Percentiles rank a stretch among this genome's conserved stretches.
Evolutionary conservation across 108 stramenopile genomes (phyloP).

Genomic region (Cylindrotheca fusiformis): DNA sequence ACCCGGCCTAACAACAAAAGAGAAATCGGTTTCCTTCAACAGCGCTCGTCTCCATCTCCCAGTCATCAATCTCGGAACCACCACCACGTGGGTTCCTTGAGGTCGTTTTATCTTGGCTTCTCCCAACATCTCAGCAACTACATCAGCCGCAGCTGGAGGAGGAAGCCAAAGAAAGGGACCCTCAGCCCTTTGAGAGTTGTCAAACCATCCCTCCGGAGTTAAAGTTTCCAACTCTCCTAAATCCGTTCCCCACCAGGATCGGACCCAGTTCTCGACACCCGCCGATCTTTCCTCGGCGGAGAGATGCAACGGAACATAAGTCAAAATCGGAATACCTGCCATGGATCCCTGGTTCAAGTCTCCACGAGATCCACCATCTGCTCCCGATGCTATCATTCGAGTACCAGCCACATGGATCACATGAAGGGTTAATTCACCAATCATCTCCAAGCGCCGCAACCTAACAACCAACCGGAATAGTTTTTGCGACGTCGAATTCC

Average conservation of each 20-base stretch:
- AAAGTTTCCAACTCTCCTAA: neutral
- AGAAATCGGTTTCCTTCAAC: slow-evolving; percentile 21
- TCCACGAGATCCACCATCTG: no score
- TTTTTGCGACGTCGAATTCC: slow-evolving; percentile 25
- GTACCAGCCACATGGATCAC: slow-evolving; percentile 32
- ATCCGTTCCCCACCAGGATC: neutral
- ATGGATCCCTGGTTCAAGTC: no score
- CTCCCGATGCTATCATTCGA: no score
- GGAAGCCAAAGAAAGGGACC: slow-evolving; percentile 28
- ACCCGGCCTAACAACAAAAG: slow-evolving; percentile 13
- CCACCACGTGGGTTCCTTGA: slow-evolving; percentile 20
- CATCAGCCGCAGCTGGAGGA: slow-evolving; percentile 30
- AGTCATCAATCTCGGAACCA: slow-evolving; percentile 45
- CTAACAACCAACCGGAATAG: slow-evolving; percentile 32
- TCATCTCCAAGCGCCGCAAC: slow-evolving; percentile 25
- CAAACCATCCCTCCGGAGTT: slow-evolving; percentile 15
- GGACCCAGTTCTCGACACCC: slow-evolving; percentile 8
- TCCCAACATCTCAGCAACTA: slow-evolving; percentile 24
- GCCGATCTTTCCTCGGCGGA: no score
- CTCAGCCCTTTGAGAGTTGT: neutral
- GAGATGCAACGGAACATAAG: no score
- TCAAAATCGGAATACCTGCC: no score
- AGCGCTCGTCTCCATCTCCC: slow-evolving; percentile 31
- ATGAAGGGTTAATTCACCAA: no score
- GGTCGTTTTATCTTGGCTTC: slow-evolving; percentile 28